Conservation (phyloP, 805 yeast species). For the Candida sakaeoensis region DNA sequence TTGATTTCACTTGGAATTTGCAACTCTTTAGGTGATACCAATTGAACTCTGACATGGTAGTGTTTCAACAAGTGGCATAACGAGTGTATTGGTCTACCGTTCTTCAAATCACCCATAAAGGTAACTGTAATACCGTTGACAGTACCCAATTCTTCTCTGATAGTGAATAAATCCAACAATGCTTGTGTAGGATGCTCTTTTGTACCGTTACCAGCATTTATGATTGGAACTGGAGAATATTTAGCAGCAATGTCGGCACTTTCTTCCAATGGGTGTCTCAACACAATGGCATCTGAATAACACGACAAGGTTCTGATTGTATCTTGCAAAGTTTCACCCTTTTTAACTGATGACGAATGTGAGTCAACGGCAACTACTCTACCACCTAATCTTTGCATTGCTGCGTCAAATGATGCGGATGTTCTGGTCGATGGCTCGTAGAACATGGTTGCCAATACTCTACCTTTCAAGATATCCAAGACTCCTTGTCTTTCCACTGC, state of each 20-base stretch:
- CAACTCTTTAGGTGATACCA: constrained; percentile 87
- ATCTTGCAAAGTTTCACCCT: constrained; percentile 97
- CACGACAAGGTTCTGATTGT: constrained; percentile 93
- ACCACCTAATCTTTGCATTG: constrained; percentile 99
- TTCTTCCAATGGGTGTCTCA: constrained; percentile 93
- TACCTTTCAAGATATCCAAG: constrained; percentile 83
- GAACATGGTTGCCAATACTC: constrained; percentile 90
- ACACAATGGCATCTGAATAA: constrained; percentile 93
- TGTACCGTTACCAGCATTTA: constrained; percentile 97
- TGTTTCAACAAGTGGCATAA: constrained; percentile 84
- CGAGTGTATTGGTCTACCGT: constrained; percentile 98
- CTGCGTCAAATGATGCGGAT: constrained; percentile 94
- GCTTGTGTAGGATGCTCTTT: constrained; percentile 99
- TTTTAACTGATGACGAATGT: constrained; percentile 88
- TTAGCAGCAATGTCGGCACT: constrained; percentile 93
- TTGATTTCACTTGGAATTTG: constrained; percentile 74
- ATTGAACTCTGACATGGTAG: constrained; percentile 88
- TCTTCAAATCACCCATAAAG: constrained; percentile 97
- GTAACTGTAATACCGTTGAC: constrained; percentile 97
- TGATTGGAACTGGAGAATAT: constrained; percentile 93
- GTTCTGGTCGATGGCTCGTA: constrained; percentile 99
- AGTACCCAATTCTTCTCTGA: constrained; percentile 97
- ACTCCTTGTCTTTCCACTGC: constrained; percentile 97
- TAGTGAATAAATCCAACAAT: constrained; percentile 92
- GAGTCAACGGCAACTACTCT: constrained; percentile 86